phyloP scores from a whole-genome alignment of 1,284 basidiomycete genomes.

The Moniliella sp. region DNA sequence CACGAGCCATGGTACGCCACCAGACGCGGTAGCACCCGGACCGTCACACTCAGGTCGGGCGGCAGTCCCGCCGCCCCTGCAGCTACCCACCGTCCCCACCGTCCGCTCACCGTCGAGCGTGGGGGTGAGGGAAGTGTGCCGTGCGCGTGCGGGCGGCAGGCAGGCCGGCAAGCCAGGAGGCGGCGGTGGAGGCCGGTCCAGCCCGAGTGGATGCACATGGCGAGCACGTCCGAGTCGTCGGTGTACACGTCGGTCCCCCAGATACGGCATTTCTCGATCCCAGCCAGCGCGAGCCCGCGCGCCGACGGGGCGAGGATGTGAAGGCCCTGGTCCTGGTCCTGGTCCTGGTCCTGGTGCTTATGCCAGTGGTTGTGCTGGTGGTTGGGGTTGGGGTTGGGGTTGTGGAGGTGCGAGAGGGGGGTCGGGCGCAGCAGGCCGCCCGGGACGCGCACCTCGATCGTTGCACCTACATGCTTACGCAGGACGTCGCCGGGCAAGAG shows the following conservation, averaged over 20 bases:
- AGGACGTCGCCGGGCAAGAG: conserved; percentile 25
- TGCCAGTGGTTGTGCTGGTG: too few relatives aligned
- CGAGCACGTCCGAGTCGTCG: conserved; percentile 42
- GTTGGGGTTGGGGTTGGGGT: too few relatives aligned
- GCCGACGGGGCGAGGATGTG: too few relatives aligned
- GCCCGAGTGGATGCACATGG: conserved; percentile 40
- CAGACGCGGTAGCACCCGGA: conserved; percentile 39
- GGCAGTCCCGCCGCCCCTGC: conserved; percentile 2
- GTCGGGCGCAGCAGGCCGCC: conserved; percentile 10
- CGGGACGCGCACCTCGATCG: conserved; percentile 25
- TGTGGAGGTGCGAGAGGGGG: not conserved
- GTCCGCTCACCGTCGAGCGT: not conserved
- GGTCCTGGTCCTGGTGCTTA: too few relatives aligned
- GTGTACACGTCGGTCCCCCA: conserved; percentile 45
- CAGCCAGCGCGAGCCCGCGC: too few relatives aligned
- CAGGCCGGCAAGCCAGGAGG: too few relatives aligned
- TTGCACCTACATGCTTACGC: conserved; percentile 23
- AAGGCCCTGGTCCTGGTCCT: too few relatives aligned
- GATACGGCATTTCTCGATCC: conserved; percentile 33
- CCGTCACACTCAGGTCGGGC: conserved; percentile 36
- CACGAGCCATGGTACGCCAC: conserved; percentile 39
- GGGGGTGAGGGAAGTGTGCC: too few relatives aligned
- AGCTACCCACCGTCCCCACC: too few relatives aligned
- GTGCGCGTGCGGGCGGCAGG: too few relatives aligned
- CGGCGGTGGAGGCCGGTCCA: conserved; percentile 39